Evolutionary conservation across 179 eudicot genomes (phyloP).

Genomic region (Spergularia azorica): DNA sequence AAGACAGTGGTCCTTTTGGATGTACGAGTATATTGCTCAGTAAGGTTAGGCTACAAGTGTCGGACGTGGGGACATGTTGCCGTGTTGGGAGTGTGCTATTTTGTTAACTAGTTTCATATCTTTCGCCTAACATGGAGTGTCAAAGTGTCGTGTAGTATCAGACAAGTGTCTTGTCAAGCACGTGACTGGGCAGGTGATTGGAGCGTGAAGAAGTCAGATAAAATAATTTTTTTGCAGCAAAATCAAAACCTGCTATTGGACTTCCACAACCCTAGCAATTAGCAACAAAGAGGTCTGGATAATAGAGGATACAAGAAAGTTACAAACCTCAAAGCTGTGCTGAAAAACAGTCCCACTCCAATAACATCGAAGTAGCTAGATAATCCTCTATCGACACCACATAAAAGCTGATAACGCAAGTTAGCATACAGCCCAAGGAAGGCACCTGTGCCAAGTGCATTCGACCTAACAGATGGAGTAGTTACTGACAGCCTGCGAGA

Average conservation of each 20-base stretch:
- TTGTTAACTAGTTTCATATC: no score
- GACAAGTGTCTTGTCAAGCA: no score
- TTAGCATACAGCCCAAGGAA: conserved; percentile 86
- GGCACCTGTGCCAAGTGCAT: conserved; percentile 94
- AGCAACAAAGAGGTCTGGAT: not conserved
- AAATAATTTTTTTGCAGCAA: no score
- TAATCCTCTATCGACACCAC: conserved; percentile 75
- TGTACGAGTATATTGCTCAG: no score
- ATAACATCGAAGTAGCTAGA: conserved; percentile 78
- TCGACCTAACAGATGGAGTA: conserved; percentile 66
- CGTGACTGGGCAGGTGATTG: no score
- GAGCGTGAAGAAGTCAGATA: no score
- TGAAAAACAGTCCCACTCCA: conserved; percentile 68
- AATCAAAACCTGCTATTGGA: not conserved
- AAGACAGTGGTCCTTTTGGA: no score
- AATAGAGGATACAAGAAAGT: not conserved
- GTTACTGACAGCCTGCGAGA: conserved; percentile 75
- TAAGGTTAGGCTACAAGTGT: no score
- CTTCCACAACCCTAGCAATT: not conserved
- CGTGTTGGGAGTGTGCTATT: no score
- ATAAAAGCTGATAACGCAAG: conserved; percentile 78
- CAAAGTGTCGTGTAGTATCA: no score
- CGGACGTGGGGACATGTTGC: no score
- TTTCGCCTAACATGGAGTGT: no score
- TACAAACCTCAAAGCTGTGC: conserved; percentile 79